Percentiles rank a stretch among this genome's conserved stretches.
phyloP scores from a whole-genome alignment of 75 land plant species.

The Picea glauca region DNA sequence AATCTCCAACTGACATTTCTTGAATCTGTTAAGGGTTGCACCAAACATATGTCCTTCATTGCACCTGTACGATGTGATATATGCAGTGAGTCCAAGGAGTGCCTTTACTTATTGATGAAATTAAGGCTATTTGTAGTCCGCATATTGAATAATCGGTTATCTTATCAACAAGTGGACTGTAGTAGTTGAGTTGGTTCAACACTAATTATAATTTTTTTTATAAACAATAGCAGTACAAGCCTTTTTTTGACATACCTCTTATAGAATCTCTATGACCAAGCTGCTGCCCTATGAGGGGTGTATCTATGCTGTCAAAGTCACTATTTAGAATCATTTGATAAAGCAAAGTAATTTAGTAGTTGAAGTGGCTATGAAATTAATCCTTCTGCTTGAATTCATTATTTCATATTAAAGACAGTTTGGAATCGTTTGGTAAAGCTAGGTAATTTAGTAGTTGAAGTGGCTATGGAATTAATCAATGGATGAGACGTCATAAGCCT shows the following conservation, averaged over 20 bases:
- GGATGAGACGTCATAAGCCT: too few species aligned
- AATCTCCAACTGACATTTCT: constrained; percentile 61
- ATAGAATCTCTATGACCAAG: too few species aligned
- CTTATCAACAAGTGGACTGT: background rate
- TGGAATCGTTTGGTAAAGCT: too few species aligned
- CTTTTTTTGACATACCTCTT: background rate
- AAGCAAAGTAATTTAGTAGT: too few species aligned
- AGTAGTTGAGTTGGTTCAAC: background rate
- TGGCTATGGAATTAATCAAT: too few species aligned
- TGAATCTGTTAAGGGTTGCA: constrained; percentile 91
- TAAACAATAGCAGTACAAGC: background rate
- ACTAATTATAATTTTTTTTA: background rate
- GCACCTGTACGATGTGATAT: constrained; percentile 67
- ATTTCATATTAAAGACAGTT: too few species aligned
- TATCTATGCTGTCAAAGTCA: too few species aligned
- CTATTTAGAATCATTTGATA: too few species aligned
- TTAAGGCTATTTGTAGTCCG: constrained; percentile 2
- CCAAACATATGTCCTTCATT: constrained; percentile 58
- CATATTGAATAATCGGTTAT: background rate
- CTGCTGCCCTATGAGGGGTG: too few species aligned
- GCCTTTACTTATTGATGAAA: constrained; percentile 8
- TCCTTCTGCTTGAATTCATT: too few species aligned
- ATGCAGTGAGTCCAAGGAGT: constrained; percentile 63
- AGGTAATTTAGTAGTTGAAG: too few species aligned
- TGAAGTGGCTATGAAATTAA: too few species aligned